Evolutionary conservation across 306 rosid species (phyloP).

Genomic region (Acacia acuminata): DNA sequence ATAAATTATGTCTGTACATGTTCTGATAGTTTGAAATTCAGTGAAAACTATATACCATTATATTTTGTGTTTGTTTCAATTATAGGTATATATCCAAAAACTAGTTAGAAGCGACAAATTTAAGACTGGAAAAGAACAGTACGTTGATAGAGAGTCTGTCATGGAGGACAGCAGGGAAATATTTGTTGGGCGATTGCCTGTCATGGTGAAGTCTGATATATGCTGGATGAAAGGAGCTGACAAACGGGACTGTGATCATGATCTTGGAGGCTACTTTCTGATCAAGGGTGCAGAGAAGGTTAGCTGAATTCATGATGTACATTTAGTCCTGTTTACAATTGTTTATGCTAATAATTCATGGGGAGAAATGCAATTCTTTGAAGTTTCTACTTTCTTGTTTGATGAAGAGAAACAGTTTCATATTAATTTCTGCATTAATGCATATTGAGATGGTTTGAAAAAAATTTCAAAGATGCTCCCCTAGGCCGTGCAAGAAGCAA

Average conservation of each 20-base stretch:
- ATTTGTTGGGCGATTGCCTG: constrained; percentile 77
- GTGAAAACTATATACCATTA: background rate
- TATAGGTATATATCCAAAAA: constrained; percentile 60
- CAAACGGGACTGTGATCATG: constrained; percentile 84
- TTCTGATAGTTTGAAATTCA: constrained; percentile 7
- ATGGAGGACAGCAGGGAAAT: constrained; percentile 56
- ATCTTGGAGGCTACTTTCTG: constrained; percentile 88
- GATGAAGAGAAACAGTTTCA: background rate
- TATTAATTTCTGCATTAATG: background rate
- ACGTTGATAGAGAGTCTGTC: constrained; percentile 39
- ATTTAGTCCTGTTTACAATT: background rate
- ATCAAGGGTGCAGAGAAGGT: constrained; percentile 97
- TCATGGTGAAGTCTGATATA: constrained; percentile 89
- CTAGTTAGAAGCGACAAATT: constrained; percentile 76
- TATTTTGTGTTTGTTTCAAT: constrained; percentile 32
- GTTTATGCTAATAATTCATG: background rate
- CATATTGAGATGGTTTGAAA: background rate
- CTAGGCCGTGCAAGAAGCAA: background rate
- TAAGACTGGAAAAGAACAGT: constrained; percentile 75
- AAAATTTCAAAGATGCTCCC: background rate
- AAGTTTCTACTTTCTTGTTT: background rate
- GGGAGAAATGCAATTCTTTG: background rate
- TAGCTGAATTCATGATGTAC: constrained; percentile 19
- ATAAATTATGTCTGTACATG: background rate
- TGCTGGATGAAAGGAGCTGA: constrained; percentile 83